Base-by-base conservation (phyloP, 2,329 filamentous ascomycete species). In the Madurella fahalii region DNA sequence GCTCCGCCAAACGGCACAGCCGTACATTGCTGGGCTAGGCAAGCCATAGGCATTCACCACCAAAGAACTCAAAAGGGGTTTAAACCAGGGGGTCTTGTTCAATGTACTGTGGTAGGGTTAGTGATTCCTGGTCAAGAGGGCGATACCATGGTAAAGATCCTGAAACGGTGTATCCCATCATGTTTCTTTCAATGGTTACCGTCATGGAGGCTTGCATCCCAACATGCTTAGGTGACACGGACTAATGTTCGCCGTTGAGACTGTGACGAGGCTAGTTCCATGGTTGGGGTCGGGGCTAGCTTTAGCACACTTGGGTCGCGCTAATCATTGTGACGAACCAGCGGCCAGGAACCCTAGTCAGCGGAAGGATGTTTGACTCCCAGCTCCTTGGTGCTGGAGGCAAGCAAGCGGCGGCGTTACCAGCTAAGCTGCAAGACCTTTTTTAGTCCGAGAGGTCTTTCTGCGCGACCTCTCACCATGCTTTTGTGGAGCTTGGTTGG, bases 321-420 rank as follows among this genome's bases (percentile, higher is more conserved):
- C 52, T 42, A 47, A 47, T 17, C n/a, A 30, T 25, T 42, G 52
- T 47, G 52, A 47, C 47, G 47, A 50, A 50, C 41, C 52, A 50
- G 43, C 30, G 16, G 13, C 30, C 37, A 41, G 17, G 34, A 40
- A 47, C 17, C n/a, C 11, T 4, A 37, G 34, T 11, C 9, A 37
- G 34, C 25, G 16, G 12, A 40, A 42, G 34, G 43, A 41, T 45
- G 30, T 40, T 40, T 44, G 31, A 17, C 40, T 49, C 47, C 54
- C 47, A 51, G 47, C 45, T 37, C 44, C 47, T 52, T 17, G 55
- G 51, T 17, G 44, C 47, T 46, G 47, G 50, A 31, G 16, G 18
- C 20, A 47, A 47, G 45, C 18, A 43, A 43, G 46, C 20, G 46
- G 46, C 39, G 44, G 15, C 25, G 25, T 25, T 25, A 25, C 25